A percentile compares a stretch with the other conserved stretches of the same genome.
These are phyloP conservation scores for Musa schizocarpa DNA, from an alignment of 176 grass and related monocot species.

Conservation along the genomic window DNA sequence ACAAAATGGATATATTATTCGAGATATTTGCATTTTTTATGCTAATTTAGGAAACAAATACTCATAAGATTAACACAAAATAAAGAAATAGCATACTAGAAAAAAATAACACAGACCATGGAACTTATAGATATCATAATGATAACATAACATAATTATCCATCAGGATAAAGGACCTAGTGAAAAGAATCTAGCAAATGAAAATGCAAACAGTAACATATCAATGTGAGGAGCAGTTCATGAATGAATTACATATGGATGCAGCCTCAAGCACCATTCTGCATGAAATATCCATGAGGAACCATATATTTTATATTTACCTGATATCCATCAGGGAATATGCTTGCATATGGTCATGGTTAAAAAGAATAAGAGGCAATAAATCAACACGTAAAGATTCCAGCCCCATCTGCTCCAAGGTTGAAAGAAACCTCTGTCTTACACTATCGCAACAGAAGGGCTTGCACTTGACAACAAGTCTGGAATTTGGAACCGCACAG, in stretches of 20 bases:
- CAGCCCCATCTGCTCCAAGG: conserved; percentile 75
- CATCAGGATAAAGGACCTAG: too few species aligned
- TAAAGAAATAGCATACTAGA: not conserved
- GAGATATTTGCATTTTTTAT: too few species aligned
- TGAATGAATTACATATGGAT: too few species aligned
- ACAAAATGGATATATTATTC: too few species aligned
- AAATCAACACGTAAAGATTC: conserved; percentile 80
- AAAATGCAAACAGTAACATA: too few species aligned
- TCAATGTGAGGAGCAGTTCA: too few species aligned
- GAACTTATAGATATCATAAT: not conserved
- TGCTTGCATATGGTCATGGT: conserved; percentile 99
- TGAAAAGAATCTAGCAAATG: too few species aligned
- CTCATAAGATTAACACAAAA: not conserved
- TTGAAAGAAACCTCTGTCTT: conserved; percentile 77
- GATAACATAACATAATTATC: too few species aligned
- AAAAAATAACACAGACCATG: not conserved
- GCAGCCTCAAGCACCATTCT: not conserved
- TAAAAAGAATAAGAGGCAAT: conserved; percentile 92
- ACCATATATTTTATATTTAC: conserved; percentile 18
- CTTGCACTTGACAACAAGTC: conserved; percentile 95
- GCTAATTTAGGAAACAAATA: too few species aligned
- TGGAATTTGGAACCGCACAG: conserved; percentile 75
- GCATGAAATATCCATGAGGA: not conserved
- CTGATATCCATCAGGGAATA: conserved; percentile 99
- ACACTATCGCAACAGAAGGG: conserved; percentile 94